Conservation (phyloP, 768 basidiomycete genomes). For the Heimioporus sp. region DNA sequence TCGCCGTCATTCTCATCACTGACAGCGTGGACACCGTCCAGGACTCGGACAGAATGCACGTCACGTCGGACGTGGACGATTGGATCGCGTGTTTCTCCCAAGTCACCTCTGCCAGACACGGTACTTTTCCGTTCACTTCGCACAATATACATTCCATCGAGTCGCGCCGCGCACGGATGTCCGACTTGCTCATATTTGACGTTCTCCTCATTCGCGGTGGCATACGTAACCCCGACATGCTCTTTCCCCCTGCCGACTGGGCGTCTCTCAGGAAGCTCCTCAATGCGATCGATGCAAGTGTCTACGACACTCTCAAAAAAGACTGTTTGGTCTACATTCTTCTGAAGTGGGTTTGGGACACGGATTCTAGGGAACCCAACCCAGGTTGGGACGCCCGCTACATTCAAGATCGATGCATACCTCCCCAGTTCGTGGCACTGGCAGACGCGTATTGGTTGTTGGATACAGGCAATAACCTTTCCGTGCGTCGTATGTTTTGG, state of each 20-base stretch:
- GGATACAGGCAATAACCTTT: conserved; percentile 63
- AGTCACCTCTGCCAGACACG: conserved; percentile 15
- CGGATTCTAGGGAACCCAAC: conserved; percentile 50
- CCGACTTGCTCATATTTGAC: conserved; percentile 70
- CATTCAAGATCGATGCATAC: conserved; percentile 55
- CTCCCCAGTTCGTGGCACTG: conserved; percentile 71
- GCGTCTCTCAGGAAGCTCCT: conserved; percentile 55
- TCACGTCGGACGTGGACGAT: conserved; percentile 15
- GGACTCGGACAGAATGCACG: conserved; percentile 11
- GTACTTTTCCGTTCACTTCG: conserved; percentile 58
- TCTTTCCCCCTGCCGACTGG: conserved; percentile 68
- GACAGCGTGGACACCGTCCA: neutral
- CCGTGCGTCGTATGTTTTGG: conserved; percentile 45
- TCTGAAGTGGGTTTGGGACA: conserved; percentile 76
- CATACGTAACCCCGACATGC: conserved; percentile 52
- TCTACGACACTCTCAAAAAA: conserved; percentile 75
- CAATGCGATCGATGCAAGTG: conserved; percentile 55
- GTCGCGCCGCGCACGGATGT: conserved; percentile 56
- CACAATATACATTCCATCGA: conserved; percentile 57
- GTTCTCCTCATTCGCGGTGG: conserved; percentile 66
- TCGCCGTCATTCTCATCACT: neutral
- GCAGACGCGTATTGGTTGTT: conserved; percentile 87
- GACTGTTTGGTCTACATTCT: conserved; percentile 80
- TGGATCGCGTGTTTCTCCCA: conserved; percentile 49
- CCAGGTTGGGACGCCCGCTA: conserved; percentile 37